Conservation (phyloP, 2,329 filamentous ascomycete genomes). For the Botrytis squamosa region DNA sequence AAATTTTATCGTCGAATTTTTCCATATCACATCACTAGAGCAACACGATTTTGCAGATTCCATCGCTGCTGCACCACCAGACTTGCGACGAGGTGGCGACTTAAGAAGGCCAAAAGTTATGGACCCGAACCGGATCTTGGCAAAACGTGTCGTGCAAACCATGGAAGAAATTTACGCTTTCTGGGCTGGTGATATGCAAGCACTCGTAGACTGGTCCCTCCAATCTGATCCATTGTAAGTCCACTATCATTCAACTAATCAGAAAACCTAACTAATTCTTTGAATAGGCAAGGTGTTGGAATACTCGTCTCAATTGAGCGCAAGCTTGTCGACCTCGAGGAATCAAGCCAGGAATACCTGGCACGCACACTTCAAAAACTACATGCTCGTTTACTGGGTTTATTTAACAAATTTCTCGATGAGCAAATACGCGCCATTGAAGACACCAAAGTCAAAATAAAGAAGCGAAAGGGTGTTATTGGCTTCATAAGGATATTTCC, state of each 20-base stretch:
- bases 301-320: slow-evolving; percentile 78
- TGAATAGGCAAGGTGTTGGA: slow-evolving; percentile 77
- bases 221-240: slow-evolving; percentile 78
- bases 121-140: slow-evolving; percentile 84
- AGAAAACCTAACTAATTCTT: slow-evolving; percentile 26
- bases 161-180: slow-evolving; percentile 90
- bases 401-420: slow-evolving; percentile 87
- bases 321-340: slow-evolving; percentile 74
- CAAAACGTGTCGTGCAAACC: slow-evolving; percentile 76
- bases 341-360: slow-evolving; percentile 91
- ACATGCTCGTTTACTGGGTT: slow-evolving; percentile 68
- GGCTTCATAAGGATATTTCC: slow-evolving; percentile 94
- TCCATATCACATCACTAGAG: slow-evolving; percentile 86
- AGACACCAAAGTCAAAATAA: slow-evolving; percentile 98
- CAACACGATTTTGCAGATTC: slow-evolving; percentile 80
- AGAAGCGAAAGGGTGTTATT: slow-evolving; percentile 96
- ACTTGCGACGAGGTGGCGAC: slow-evolving; percentile 69
- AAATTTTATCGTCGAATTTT: slow-evolving; percentile 96
- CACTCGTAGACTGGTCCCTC: slow-evolving; percentile 80
- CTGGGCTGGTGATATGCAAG: slow-evolving; percentile 74
- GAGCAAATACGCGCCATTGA: slow-evolving; percentile 95
- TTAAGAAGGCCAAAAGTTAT: slow-evolving; percentile 73
- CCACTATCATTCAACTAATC: neutral
- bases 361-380: slow-evolving; percentile 76
- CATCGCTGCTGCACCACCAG: slow-evolving; percentile 64